Conservation (phyloP, 768 basidiomycete genomes). For the Suillus bovinus region DNA sequence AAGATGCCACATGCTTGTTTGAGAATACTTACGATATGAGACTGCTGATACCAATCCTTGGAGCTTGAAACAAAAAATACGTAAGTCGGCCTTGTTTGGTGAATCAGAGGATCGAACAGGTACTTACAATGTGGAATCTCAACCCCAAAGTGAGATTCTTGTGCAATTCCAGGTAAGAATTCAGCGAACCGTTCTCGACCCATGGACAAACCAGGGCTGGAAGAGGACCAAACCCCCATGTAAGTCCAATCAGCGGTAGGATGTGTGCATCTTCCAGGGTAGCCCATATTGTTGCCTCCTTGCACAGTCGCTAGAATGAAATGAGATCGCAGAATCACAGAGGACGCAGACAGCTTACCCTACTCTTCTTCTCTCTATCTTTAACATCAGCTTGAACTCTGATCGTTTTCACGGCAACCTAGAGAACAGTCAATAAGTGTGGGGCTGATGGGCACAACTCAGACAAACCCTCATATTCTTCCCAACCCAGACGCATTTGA, state of each 20-base stretch:
- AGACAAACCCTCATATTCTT: neutral
- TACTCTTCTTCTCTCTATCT: slow-evolving; percentile 2
- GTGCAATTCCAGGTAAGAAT: slow-evolving; percentile 37
- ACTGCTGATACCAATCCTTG: slow-evolving; percentile 41
- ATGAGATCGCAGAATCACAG: neutral
- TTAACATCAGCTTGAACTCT: neutral
- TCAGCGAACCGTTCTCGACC: slow-evolving; percentile 40
- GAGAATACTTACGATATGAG: slow-evolving; percentile 33
- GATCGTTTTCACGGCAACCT: slow-evolving; percentile 12
- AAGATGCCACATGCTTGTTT: neutral
- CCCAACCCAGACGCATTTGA: slow-evolving; percentile 35
- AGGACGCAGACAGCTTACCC: neutral
- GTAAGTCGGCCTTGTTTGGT: neutral
- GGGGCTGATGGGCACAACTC: neutral
- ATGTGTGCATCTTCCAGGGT: slow-evolving; percentile 40
- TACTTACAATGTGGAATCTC: slow-evolving; percentile 36
- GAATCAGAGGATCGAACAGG: neutral
- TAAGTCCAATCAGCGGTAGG: slow-evolving; percentile 36
- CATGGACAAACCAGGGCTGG: slow-evolving; percentile 44
- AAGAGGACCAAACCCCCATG: slow-evolving; percentile 38
- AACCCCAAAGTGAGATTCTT: slow-evolving; percentile 37
- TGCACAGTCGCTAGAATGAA: slow-evolving; percentile 23
- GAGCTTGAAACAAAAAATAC: slow-evolving; percentile 28
- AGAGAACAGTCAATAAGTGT: neutral
- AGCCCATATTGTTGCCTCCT: slow-evolving; percentile 41